A percentile compares a stretch with the other conserved stretches of the same genome.
Evolutionary conservation across 2,329 filamentous ascomycete genomes (phyloP).

Genomic region (Drechslera avenae): DNA sequence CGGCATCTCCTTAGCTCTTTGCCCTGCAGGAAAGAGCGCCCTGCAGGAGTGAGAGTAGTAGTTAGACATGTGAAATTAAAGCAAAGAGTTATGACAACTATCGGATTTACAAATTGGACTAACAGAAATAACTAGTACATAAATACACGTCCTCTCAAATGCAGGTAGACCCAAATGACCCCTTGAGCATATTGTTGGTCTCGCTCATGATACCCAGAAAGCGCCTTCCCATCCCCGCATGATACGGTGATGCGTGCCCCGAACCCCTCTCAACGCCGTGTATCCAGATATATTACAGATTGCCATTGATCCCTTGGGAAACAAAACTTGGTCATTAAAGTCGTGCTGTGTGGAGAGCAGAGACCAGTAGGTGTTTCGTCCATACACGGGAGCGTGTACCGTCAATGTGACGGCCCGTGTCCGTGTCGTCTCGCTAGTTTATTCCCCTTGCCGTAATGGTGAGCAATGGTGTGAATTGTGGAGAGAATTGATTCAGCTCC

Average conservation of each 20-base stretch:
- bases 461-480: background rate
- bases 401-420: background rate
- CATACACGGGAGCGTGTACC: background rate
- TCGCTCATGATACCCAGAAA: constrained; percentile 2
- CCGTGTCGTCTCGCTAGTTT: background rate
- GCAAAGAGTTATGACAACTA: too few species aligned
- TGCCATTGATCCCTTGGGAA: constrained; percentile 21
- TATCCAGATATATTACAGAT: constrained; percentile 33
- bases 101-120: too few species aligned
- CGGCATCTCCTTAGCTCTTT: too few species aligned
- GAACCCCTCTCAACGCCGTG: constrained; percentile 19
- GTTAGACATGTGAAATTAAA: too few species aligned
- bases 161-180: background rate
- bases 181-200: background rate
- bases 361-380: background rate
- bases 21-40: too few species aligned
- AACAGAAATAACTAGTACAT: background rate
- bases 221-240: constrained; percentile 2
- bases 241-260: constrained; percentile 4
- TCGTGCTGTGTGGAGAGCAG: constrained; percentile 12
- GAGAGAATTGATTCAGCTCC: background rate
- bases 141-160: background rate
- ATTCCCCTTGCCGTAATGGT: constrained; percentile 1
- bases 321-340: constrained; percentile 25
- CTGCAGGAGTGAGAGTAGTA: too few species aligned